phyloP scores from a whole-genome alignment of 805 yeast species.

The Starmerella kuoi region DNA sequence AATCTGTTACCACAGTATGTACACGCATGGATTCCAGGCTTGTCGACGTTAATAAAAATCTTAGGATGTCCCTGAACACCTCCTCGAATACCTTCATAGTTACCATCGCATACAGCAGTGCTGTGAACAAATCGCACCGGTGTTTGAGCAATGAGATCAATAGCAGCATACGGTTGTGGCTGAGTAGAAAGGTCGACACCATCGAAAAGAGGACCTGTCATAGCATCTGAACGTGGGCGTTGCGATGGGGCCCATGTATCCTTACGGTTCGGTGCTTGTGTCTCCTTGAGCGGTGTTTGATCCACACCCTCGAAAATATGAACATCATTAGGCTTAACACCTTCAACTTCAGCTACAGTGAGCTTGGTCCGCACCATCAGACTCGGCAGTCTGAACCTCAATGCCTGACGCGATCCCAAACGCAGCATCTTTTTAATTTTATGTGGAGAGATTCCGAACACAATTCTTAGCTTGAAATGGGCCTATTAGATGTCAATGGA shows the following conservation, averaged over 20 bases:
- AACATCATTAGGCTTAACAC: conserved; percentile 8
- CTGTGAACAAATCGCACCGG: conserved; percentile 56
- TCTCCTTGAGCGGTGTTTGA: conserved; percentile 20
- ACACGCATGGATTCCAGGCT: conserved; percentile 58
- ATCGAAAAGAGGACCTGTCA: conserved; percentile 53
- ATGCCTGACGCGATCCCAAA: conserved; percentile 7
- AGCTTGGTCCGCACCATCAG: conserved; percentile 13
- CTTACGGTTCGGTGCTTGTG: conserved; percentile 68
- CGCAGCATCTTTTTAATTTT: conserved; percentile 5
- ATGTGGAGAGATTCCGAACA: too few relatives aligned
- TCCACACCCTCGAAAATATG: conserved; percentile 20
- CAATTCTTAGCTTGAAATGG: background rate
- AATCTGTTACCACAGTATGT: conserved; percentile 47
- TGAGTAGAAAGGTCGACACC: conserved; percentile 56
- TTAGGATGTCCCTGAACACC: conserved; percentile 74
- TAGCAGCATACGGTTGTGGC: conserved; percentile 75
- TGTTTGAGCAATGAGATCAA: conserved; percentile 63
- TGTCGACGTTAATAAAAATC: conserved; percentile 67
- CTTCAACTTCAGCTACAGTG: conserved; percentile 18
- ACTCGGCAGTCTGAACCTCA: background rate
- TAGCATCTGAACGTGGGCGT: conserved; percentile 44
- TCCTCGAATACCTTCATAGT: conserved; percentile 34
- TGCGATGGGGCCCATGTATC: conserved; percentile 64
- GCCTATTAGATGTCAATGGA: background rate
- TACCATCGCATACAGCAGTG: conserved; percentile 74